Conservation (phyloP, 2,329 filamentous ascomycete genomes). For the Conoideocrella luteorostrata region DNA sequence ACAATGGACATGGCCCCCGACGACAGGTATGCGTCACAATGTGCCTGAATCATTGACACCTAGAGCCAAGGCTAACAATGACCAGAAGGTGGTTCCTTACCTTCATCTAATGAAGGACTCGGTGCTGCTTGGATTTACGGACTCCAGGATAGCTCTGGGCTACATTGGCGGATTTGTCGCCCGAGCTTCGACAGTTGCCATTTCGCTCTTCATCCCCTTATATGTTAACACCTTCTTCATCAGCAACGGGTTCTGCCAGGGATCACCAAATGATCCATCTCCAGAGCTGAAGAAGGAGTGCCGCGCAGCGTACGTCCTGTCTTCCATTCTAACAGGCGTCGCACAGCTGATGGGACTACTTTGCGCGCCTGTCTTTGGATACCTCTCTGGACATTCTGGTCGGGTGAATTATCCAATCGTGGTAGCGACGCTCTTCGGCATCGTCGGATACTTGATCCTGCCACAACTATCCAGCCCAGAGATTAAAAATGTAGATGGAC, state of each 20-base stretch:
- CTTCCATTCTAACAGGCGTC: slow-evolving; percentile 79
- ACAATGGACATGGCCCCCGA: slow-evolving; percentile 12
- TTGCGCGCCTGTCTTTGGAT: slow-evolving; percentile 82
- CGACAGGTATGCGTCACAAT: slow-evolving; percentile 20
- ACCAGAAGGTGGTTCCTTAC: slow-evolving; percentile 44
- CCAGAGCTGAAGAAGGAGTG: slow-evolving; percentile 81
- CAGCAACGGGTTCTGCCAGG: slow-evolving; percentile 68
- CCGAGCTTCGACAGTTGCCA: slow-evolving; percentile 87
- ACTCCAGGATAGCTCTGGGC: slow-evolving; percentile 74
- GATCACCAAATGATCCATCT: slow-evolving; percentile 54
- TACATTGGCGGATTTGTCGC: slow-evolving; percentile 95
- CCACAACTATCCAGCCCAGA: slow-evolving; percentile 74
- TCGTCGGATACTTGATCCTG: slow-evolving; percentile 72
- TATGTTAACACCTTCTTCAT: slow-evolving; percentile 91
- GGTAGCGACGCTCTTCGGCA: slow-evolving; percentile 63
- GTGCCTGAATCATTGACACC: not conserved
- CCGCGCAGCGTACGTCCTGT: slow-evolving; percentile 77
- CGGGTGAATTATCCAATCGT: slow-evolving; percentile 69
- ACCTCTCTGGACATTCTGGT: slow-evolving; percentile 62
- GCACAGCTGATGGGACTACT: slow-evolving; percentile 82
- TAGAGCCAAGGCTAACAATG: too few species aligned
- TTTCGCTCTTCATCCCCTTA: slow-evolving; percentile 89
- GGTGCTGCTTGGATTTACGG: slow-evolving; percentile 63
- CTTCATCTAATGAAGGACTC: slow-evolving; percentile 55
- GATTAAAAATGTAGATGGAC: slow-evolving; percentile 53